phyloP scores from a whole-genome alignment of 2,329 filamentous ascomycete species.

The Dothidotthia symphoricarpi region DNA sequence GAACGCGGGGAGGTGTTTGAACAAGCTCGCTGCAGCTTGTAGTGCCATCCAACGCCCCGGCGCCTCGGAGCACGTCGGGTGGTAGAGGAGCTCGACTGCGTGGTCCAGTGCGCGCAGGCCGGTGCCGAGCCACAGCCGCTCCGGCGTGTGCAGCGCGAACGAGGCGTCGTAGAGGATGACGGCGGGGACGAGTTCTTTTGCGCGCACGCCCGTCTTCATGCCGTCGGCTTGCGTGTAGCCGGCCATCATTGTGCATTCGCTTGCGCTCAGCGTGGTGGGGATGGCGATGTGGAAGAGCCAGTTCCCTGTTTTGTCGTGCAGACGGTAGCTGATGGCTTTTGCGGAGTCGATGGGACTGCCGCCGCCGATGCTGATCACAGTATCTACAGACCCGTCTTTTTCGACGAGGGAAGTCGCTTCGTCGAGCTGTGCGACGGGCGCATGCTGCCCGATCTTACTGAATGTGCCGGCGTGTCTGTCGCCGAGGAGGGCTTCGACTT shows the following conservation, averaged over 20 bases:
- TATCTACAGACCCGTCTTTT: slow-evolving; percentile 51
- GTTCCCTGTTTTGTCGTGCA: slow-evolving; percentile 36
- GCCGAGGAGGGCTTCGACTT: slow-evolving; percentile 52
- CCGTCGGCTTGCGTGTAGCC: slow-evolving; percentile 53
- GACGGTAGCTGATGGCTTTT: slow-evolving; percentile 40
- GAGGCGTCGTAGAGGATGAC: slow-evolving; percentile 55
- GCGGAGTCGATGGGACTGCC: slow-evolving; percentile 54
- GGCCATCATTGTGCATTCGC: slow-evolving; percentile 55
- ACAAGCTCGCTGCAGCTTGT: slow-evolving; percentile 49
- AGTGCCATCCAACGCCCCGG: slow-evolving; percentile 50
- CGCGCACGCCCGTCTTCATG: slow-evolving; percentile 51
- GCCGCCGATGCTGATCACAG: slow-evolving; percentile 56
- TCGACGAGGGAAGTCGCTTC: slow-evolving; percentile 51
- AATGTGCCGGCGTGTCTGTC: slow-evolving; percentile 55
- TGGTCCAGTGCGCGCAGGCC: slow-evolving; percentile 57
- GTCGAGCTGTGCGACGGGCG: slow-evolving; percentile 55
- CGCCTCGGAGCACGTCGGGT: slow-evolving; percentile 53
- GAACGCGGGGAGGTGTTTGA: slow-evolving; percentile 50
- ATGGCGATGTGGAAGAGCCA: slow-evolving; percentile 42
- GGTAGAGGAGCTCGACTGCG: slow-evolving; percentile 55
- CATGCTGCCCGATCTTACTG: slow-evolving; percentile 56
- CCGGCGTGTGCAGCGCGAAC: slow-evolving; percentile 54
- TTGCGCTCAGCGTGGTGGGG: slow-evolving; percentile 48
- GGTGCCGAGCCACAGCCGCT: slow-evolving; percentile 52
- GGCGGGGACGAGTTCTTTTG: slow-evolving; percentile 46